A percentile compares a stretch with the other conserved stretches of the same genome.
Conservation (phyloP, 352 stramenopile species). For the Thraustotheca clavata region DNA sequence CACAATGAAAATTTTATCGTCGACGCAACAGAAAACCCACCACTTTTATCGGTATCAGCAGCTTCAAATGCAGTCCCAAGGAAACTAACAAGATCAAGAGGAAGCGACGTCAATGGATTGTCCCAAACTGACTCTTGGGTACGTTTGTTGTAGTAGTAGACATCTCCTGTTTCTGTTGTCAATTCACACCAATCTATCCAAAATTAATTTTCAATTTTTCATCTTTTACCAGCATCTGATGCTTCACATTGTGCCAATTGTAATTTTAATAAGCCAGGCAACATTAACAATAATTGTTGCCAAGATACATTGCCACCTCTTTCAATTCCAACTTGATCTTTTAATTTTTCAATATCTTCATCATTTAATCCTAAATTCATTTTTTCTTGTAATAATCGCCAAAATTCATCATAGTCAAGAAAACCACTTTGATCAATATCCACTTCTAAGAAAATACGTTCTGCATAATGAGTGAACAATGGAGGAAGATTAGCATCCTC, state of each 20-base stretch:
- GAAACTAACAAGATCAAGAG: constrained; percentile 1
- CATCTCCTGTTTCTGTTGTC: constrained; percentile 17
- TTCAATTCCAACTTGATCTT: constrained; percentile 16
- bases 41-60: constrained; percentile 1
- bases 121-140: constrained; percentile 27
- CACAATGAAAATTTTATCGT: neutral
- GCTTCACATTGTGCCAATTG: constrained; percentile 16
- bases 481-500: constrained; percentile 22
- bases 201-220: no score
- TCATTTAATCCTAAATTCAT: constrained; percentile 23
- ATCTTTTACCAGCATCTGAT: neutral
- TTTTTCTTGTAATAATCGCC: constrained; percentile 22
- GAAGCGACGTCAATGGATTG: constrained; percentile 1
- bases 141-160: constrained; percentile 34
- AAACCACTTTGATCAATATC: constrained; percentile 26
- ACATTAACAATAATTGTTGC: constrained; percentile 24
- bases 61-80: constrained; percentile 6
- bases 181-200: constrained; percentile 28
- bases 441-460: constrained; percentile 22
- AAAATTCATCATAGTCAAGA: constrained; percentile 23
- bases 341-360: constrained; percentile 22
- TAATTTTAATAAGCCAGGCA: constrained; percentile 24
- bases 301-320: constrained; percentile 23
- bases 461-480: constrained; percentile 24
- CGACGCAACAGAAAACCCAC: neutral